Conservation (phyloP, 2,329 filamentous ascomycete genomes). For the Cladophialophora carrionii region DNA sequence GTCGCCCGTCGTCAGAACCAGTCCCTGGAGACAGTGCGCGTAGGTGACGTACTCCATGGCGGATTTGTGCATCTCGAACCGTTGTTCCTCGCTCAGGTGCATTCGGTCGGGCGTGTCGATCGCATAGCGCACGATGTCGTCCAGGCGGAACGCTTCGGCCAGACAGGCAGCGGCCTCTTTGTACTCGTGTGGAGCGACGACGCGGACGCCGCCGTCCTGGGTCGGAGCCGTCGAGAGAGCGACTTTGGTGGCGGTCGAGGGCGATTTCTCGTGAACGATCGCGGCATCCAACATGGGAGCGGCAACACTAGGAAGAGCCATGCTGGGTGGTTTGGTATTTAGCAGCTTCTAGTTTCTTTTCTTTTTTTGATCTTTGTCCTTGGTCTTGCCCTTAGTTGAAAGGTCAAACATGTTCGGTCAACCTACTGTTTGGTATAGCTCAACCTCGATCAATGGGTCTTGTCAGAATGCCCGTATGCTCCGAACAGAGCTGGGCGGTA, state of each 20-base stretch:
- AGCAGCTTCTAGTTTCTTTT: conserved; percentile 20
- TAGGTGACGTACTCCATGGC: conserved; percentile 78
- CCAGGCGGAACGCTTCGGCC: conserved; percentile 75
- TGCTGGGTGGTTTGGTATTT: conserved; percentile 30
- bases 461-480: conserved; percentile 58
- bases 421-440: conserved; percentile 37
- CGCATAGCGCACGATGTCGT: conserved; percentile 71
- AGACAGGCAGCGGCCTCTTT: conserved; percentile 71
- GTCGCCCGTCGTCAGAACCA: conserved; percentile 73
- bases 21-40: conserved; percentile 72
- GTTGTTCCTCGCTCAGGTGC: conserved; percentile 65
- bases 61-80: conserved; percentile 75
- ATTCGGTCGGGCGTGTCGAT: conserved; percentile 71
- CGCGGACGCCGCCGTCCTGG: conserved; percentile 63
- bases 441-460: conserved; percentile 50
- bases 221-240: conserved; percentile 41
- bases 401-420: conserved; percentile 25
- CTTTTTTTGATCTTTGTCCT: conserved; percentile 11
- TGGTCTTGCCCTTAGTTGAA: conserved; percentile 26
- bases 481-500: conserved; percentile 60
- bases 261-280: conserved; percentile 35
- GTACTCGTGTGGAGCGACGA: conserved; percentile 68
- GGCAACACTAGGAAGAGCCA: conserved; percentile 37
- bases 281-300: conserved; percentile 36
- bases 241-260: conserved; percentile 26